Percentiles rank a stretch among this genome's conserved stretches.
Evolutionary conservation across 495 filamentous ascomycete genomes (phyloP).

Genomic region (Lepraria neglecta): DNA sequence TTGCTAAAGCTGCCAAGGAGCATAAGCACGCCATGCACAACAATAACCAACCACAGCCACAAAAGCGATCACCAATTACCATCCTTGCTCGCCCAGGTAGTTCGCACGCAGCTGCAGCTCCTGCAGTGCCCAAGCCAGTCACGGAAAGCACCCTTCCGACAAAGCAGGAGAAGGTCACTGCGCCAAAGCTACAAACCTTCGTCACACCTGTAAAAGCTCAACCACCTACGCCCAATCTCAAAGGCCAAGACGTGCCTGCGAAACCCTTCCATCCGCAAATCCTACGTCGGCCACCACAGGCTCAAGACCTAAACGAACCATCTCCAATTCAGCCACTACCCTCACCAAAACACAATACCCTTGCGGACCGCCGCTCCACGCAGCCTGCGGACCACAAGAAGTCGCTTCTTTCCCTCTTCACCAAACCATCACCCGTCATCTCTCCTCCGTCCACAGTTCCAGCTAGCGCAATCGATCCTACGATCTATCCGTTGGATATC

Average conservation of each 20-base stretch:
- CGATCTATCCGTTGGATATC: slow-evolving; percentile 33
- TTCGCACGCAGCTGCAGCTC: slow-evolving; percentile 14
- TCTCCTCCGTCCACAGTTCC: slow-evolving; percentile 17
- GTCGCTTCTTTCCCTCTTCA: slow-evolving; percentile 63
- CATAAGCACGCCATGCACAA: slow-evolving; percentile 2
- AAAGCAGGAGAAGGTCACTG: slow-evolving; percentile 26
- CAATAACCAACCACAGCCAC: slow-evolving; percentile 12
- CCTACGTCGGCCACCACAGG: slow-evolving; percentile 43
- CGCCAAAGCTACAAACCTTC: slow-evolving; percentile 5
- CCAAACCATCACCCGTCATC: slow-evolving; percentile 42
- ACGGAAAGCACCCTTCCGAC: slow-evolving; percentile 15
- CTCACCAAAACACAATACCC: slow-evolving; percentile 18
- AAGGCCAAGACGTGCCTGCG: slow-evolving; percentile 26
- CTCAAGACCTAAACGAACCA: slow-evolving; percentile 28
- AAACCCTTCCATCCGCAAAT: slow-evolving; percentile 57
- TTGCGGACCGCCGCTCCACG: slow-evolving; percentile 39
- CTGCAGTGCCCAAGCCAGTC: slow-evolving; percentile 2
- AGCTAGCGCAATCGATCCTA: slow-evolving; percentile 32
- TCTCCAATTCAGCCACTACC: slow-evolving; percentile 28
- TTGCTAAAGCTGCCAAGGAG: slow-evolving; percentile 12
- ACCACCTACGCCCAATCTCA: slow-evolving; percentile 23
- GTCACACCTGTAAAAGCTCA: slow-evolving; percentile 11
- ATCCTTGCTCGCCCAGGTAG: slow-evolving; percentile 25
- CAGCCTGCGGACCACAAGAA: slow-evolving; percentile 58
- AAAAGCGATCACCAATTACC: slow-evolving; percentile 18